phyloP scores from a whole-genome alignment of 352 stramenopile species.

The Pythium aquatile region DNA sequence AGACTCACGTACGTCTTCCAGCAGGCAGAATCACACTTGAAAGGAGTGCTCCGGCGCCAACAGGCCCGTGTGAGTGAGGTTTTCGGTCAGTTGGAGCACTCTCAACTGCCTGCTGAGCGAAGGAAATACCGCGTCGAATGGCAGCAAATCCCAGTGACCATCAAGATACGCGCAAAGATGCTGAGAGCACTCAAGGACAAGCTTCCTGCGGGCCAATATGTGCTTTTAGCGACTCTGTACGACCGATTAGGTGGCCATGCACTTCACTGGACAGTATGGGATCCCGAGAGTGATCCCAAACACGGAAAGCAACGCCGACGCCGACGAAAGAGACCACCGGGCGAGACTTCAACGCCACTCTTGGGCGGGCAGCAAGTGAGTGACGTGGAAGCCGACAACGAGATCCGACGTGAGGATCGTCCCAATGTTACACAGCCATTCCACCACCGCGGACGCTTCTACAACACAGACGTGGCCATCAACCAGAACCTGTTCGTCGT shows the following conservation, averaged over 20 bases:
- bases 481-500: conserved; percentile 83
- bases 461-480: conserved; percentile 74
- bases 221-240: conserved; percentile 82
- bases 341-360: neutral
- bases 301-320: neutral
- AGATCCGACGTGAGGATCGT: conserved; percentile 2
- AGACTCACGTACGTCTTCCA: conserved; percentile 70
- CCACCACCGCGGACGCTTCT: conserved; percentile 78
- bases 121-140: conserved; percentile 73
- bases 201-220: conserved; percentile 71
- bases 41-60: conserved; percentile 51
- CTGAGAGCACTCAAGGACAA: conserved; percentile 85
- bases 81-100: conserved; percentile 54
- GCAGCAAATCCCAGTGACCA: conserved; percentile 64
- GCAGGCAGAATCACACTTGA: conserved; percentile 63
- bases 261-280: conserved; percentile 73
- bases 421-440: conserved; percentile 76
- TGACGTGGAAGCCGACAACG: neutral
- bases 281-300: conserved; percentile 34
- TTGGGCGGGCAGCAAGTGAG: neutral
- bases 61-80: conserved; percentile 58
- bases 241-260: conserved; percentile 80
- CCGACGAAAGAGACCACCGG: conserved; percentile 2
- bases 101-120: conserved; percentile 35
- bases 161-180: conserved; percentile 63